phyloP scores from a whole-genome alignment of 768 basidiomycete species.

The Coprinellus micaceus region DNA sequence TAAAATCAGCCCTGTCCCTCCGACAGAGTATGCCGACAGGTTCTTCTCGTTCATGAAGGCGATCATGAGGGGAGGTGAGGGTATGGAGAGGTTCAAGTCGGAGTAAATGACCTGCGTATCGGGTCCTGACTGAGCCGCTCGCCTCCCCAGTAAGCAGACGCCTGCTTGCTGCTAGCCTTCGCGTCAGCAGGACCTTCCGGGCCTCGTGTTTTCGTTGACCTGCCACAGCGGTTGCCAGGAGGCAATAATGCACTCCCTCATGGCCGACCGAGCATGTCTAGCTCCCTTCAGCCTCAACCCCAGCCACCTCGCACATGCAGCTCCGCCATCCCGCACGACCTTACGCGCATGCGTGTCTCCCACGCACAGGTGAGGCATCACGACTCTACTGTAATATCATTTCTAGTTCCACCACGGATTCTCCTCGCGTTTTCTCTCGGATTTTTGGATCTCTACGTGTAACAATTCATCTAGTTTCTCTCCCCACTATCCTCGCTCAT shows the following conservation, averaged over 20 bases:
- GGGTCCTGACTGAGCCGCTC: neutral
- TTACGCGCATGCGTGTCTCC: no score
- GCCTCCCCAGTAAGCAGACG: neutral
- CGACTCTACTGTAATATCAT: no score
- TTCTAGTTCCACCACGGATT: neutral
- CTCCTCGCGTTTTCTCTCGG: neutral
- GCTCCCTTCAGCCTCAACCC: no score
- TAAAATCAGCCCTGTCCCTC: conserved; percentile 91
- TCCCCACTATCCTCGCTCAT: neutral
- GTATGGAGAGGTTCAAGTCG: conserved; percentile 17
- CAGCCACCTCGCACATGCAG: no score
- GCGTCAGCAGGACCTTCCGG: no score
- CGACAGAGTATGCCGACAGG: conserved; percentile 80
- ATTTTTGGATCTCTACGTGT: neutral
- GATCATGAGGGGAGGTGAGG: conserved; percentile 78
- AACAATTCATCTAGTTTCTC: neutral
- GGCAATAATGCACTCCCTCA: no score
- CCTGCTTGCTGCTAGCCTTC: no score
- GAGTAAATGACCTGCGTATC: neutral
- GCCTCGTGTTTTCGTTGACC: no score
- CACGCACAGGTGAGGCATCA: no score
- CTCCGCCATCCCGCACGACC: no score
- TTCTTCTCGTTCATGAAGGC: conserved; percentile 87
- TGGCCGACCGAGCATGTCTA: no score
- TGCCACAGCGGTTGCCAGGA: no score